Conservation (phyloP, 2,329 filamentous ascomycete species). For the Plenodomus tracheiphilus region DNA sequence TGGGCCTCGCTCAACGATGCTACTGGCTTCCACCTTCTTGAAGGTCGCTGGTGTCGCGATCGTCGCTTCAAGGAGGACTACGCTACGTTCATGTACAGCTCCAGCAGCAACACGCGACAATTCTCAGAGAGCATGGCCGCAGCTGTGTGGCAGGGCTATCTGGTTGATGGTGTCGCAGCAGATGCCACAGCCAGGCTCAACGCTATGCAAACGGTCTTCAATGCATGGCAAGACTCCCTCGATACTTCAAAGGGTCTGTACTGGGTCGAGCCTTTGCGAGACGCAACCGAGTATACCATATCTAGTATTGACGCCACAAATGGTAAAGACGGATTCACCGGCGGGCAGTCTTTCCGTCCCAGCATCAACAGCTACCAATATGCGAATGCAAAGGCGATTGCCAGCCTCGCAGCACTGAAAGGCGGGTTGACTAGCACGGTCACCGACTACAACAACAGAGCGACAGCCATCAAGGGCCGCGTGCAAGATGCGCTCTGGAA, state of each 20-base stretch:
- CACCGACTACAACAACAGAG: slow-evolving; percentile 23
- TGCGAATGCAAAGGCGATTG: slow-evolving; percentile 49
- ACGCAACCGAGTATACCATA: slow-evolving; percentile 53
- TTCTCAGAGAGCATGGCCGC: slow-evolving; percentile 51
- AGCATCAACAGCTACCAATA: slow-evolving; percentile 53
- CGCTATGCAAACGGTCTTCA: slow-evolving; percentile 44
- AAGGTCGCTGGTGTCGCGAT: slow-evolving; percentile 52
- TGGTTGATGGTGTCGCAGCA: slow-evolving; percentile 47
- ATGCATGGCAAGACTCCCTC: slow-evolving; percentile 46
- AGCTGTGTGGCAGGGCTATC: slow-evolving; percentile 45
- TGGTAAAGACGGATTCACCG: slow-evolving; percentile 47
- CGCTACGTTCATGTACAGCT: slow-evolving; percentile 46
- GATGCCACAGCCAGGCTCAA: slow-evolving; percentile 39
- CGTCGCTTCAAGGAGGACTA: slow-evolving; percentile 51
- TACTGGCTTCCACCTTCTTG: slow-evolving; percentile 49
- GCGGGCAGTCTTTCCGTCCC: slow-evolving; percentile 48
- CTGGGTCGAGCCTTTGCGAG: slow-evolving; percentile 49
- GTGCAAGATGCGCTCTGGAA: slow-evolving; percentile 51
- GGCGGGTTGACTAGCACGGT: slow-evolving; percentile 17
- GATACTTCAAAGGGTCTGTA: slow-evolving; percentile 48
- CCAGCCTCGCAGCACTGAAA: slow-evolving; percentile 43
- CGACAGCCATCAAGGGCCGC: slow-evolving; percentile 41
- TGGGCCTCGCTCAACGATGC: slow-evolving; percentile 52
- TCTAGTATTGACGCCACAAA: slow-evolving; percentile 48
- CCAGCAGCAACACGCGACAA: slow-evolving; percentile 47